Conservation (phyloP, 1,139 yeast genomes). For the Schizosaccharomyces versatilis region DNA sequence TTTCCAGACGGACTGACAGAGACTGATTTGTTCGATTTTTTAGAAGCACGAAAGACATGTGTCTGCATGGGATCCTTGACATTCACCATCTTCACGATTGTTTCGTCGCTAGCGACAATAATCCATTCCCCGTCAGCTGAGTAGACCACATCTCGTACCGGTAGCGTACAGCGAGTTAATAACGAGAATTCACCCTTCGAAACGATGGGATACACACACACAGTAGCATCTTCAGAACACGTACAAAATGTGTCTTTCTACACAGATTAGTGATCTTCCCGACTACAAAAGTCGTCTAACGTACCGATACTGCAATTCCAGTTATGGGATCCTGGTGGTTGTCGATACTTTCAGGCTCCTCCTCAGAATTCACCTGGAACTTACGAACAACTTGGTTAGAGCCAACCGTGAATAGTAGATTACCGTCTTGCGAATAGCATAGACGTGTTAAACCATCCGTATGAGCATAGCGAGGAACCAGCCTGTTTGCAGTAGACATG, state of each 20-base stretch:
- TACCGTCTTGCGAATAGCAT: constrained; percentile 19
- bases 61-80: constrained; percentile 22
- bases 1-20: constrained; percentile 43
- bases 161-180: constrained; percentile 27
- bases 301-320: constrained; percentile 13
- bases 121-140: constrained; percentile 50
- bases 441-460: constrained; percentile 19
- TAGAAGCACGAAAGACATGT: constrained; percentile 19
- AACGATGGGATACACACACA: constrained; percentile 17
- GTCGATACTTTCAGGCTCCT: constrained; percentile 18
- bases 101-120: constrained; percentile 60
- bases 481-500: neutral
- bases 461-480: constrained; percentile 17
- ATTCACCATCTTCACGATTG: constrained; percentile 35
- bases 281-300: neutral
- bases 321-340: constrained; percentile 17
- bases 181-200: constrained; percentile 15
- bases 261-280: neutral
- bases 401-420: constrained; percentile 20
- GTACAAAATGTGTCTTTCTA: constrained; percentile 18
- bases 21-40: constrained; percentile 26
- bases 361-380: constrained; percentile 18
- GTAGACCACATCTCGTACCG: constrained; percentile 42
- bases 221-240: constrained; percentile 21
- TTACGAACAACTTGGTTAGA: constrained; percentile 20